These are phyloP conservation scores for Tetracentron sinense DNA, from an alignment of 164 flowering plant species.

Conservation along the genomic window DNA sequence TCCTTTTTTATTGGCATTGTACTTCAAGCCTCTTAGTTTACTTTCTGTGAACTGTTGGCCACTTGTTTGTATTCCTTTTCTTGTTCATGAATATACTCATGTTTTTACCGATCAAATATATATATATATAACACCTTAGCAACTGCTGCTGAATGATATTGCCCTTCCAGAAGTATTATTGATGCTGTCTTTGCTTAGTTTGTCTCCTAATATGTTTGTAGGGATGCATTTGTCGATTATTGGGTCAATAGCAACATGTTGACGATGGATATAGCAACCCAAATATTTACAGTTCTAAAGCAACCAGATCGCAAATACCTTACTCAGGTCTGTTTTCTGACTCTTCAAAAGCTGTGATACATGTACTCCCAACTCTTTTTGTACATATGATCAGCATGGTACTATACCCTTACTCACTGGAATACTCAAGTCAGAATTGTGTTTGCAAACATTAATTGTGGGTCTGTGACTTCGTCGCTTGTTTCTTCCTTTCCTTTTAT, in stretches of 20 bases:
- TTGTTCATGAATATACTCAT: too few species aligned
- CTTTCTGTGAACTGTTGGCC: too few species aligned
- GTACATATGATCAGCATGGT: constrained; percentile 1
- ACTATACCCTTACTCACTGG: background rate
- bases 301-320: constrained; percentile 75
- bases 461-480: background rate
- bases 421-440: background rate
- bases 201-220: constrained; percentile 24
- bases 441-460: constrained; percentile 1
- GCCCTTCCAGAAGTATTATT: too few species aligned
- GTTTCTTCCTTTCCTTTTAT: background rate
- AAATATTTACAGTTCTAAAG: constrained; percentile 72
- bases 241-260: constrained; percentile 88
- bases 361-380: background rate
- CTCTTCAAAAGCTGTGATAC: background rate
- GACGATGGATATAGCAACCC: constrained; percentile 75
- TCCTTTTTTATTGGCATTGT: too few species aligned
- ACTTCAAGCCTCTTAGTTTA: too few species aligned
- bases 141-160: too few species aligned
- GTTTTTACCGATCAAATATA: too few species aligned
- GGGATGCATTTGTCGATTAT: constrained; percentile 86
- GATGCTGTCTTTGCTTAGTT: too few species aligned
- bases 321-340: constrained; percentile 54
- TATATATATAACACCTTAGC: too few species aligned
- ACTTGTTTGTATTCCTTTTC: too few species aligned